Percentiles rank a stretch among this genome's conserved stretches.
These are phyloP conservation scores for Lipomyces starkeyi DNA, from an alignment of 805 yeast species.

Conservation along the genomic window DNA sequence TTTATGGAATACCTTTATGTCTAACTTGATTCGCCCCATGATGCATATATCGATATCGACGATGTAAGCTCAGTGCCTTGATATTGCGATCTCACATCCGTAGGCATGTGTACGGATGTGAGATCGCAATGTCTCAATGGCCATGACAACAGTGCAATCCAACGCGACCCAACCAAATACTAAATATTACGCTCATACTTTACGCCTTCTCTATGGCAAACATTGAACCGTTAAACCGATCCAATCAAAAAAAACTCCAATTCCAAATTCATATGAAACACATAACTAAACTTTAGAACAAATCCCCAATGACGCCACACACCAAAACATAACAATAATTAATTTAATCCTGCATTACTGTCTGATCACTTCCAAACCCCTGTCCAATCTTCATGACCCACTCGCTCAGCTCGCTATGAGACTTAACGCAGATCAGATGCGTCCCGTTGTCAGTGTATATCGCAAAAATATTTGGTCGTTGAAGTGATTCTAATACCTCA, in stretches of 20 bases:
- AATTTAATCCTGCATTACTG: background rate
- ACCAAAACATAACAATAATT: background rate
- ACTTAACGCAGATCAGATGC: conserved; percentile 28
- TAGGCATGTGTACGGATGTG: no score
- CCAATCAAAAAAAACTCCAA: background rate
- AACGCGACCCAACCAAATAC: no score
- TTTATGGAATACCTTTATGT: background rate
- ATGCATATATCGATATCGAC: no score
- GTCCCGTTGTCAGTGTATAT: conserved; percentile 26
- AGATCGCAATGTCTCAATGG: no score
- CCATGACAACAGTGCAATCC: no score
- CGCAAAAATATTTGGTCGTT: conserved; percentile 28
- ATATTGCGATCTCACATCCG: no score
- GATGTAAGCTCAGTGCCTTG: no score
- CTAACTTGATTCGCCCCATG: no score
- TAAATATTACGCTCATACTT: no score
- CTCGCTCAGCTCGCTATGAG: conserved; percentile 30
- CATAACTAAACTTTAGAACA: background rate
- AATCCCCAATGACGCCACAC: background rate
- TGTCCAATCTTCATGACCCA: conserved; percentile 33
- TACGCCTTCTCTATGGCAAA: background rate
- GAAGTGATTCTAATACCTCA: conserved; percentile 24
- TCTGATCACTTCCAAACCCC: conserved; percentile 2
- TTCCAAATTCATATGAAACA: background rate
- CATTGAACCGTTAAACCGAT: background rate